Evolutionary conservation across 1,284 basidiomycete genomes (phyloP).

Genomic region (Coniferiporia weirii): DNA sequence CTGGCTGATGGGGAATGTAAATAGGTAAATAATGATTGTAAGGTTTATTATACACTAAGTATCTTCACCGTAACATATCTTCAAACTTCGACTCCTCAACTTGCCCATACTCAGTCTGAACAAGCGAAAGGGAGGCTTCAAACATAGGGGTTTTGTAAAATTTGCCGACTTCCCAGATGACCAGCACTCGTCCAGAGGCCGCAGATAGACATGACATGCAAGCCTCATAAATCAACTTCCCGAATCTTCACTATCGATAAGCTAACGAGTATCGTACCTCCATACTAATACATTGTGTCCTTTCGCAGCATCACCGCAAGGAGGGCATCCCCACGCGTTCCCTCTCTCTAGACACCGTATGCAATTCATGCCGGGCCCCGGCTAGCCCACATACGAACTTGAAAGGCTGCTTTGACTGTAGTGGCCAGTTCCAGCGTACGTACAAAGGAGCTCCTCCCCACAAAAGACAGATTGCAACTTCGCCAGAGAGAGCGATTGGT

Average conservation of each 20-base stretch:
- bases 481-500: background rate
- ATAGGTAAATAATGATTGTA: background rate
- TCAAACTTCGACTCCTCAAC: conserved; percentile 38
- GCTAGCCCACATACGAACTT: conserved; percentile 49
- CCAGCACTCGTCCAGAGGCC: conserved; percentile 43
- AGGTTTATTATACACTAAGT: background rate
- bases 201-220: conserved; percentile 50
- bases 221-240: conserved; percentile 32
- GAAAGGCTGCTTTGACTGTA: conserved; percentile 39
- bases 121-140: conserved; percentile 36
- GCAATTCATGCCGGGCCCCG: conserved; percentile 57
- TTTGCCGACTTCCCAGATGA: conserved; percentile 54
- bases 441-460: background rate
- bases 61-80: conserved; percentile 38
- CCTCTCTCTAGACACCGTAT: conserved; percentile 39
- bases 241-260: background rate
- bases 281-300: conserved; percentile 31
- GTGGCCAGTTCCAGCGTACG: conserved; percentile 32
- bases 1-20: conserved; percentile 23
- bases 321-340: conserved; percentile 29
- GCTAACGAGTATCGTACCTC: conserved; percentile 31
- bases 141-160: conserved; percentile 32
- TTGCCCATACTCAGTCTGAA: conserved; percentile 34
- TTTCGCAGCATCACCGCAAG: conserved; percentile 33
- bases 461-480: background rate